Base-by-base conservation (phyloP, 176 grass and related monocot species). In the Saccharum spontaneum region DNA sequence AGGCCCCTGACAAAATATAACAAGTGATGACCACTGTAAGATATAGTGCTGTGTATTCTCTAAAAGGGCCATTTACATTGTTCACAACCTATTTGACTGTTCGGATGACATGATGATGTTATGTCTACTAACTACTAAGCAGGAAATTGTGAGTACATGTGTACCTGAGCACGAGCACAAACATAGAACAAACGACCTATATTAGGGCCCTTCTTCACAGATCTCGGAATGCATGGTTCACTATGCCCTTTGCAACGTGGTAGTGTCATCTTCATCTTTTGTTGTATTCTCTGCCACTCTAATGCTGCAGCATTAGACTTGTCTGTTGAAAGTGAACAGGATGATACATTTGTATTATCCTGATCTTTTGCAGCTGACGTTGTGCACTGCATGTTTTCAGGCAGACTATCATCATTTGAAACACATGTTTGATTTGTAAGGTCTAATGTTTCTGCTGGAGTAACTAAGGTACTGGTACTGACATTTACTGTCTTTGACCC, bases 141-240 rank as follows among this genome's bases (percentile, higher is more conserved):
- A 82, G 44, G 20, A 38, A 72, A 89, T 33, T 64, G 18, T 85
- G 55, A 82, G 73, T 78, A 73, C 23, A 66, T 7, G 24, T 14
- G 39, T 88, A 98, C 97, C 93, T 98, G 93, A 64, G 97, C 93
- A 87, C 93, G 91, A 79, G 93, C 74, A 82, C 97, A 98, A 33
- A 98, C 97, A 92, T 98, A 95, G 89, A 98, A 98, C 49, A 89
- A 86, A 41, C 91, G 90, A 46, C 97, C 97, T 20, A 83, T 90
- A 86, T 98, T 94, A 44, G 90, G 72, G 13, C 97, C 97, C 83
- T 98, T 98, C 88, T 95, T 98, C 48, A 98, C 97, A 68, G 91
- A 94, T 76, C 97, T 98, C 33, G 97, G 83, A 66, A 98, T 92
- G 83, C 93, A 98, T 84, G 96, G 96, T 92, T 98, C 96, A 84